phyloP scores from a whole-genome alignment of 306 rosid genomes.

The Lablab purpureus region DNA sequence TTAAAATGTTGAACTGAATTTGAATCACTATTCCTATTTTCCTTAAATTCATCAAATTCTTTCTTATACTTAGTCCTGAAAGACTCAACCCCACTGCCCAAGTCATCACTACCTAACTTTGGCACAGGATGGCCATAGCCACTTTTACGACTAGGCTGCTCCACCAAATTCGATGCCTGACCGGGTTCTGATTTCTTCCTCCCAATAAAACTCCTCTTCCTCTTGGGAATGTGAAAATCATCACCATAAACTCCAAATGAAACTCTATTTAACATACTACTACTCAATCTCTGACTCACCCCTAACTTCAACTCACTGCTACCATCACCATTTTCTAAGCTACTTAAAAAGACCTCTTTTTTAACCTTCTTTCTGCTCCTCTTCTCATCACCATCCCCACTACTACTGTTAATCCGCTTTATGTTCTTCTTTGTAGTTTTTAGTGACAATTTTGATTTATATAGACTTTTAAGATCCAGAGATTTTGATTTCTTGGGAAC shows the following conservation, averaged over 20 bases:
- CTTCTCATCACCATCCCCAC: conserved; percentile 56
- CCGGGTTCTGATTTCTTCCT: conserved; percentile 65
- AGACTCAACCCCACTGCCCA: conserved; percentile 49
- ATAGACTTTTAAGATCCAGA: conserved; percentile 88
- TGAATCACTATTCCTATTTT: conserved; percentile 55
- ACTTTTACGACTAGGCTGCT: conserved; percentile 52
- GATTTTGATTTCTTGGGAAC: conserved; percentile 78
- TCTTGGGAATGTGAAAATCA: conserved; percentile 74
- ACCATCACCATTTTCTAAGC: conserved; percentile 76
- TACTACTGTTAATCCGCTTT: conserved; percentile 61
- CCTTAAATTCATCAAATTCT: conserved; percentile 54
- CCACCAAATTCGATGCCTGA: conserved; percentile 50
- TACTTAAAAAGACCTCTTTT: conserved; percentile 78
- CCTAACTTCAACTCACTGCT: conserved; percentile 56
- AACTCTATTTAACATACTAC: conserved; percentile 54
- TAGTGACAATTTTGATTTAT: conserved; percentile 54
- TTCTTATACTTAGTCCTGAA: conserved; percentile 45
- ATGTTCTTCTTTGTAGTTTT: conserved; percentile 53
- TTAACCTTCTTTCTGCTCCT: conserved; percentile 63
- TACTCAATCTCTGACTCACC: conserved; percentile 53
- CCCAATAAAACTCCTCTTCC: conserved; percentile 81
- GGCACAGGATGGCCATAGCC: conserved; percentile 55
- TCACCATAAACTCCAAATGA: conserved; percentile 59
- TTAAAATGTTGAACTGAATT: conserved; percentile 54
- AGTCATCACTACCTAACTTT: conserved; percentile 58